Evolutionary conservation across 176 grass and related monocot genomes (phyloP).

Genomic region (Cenchrus americanus): DNA sequence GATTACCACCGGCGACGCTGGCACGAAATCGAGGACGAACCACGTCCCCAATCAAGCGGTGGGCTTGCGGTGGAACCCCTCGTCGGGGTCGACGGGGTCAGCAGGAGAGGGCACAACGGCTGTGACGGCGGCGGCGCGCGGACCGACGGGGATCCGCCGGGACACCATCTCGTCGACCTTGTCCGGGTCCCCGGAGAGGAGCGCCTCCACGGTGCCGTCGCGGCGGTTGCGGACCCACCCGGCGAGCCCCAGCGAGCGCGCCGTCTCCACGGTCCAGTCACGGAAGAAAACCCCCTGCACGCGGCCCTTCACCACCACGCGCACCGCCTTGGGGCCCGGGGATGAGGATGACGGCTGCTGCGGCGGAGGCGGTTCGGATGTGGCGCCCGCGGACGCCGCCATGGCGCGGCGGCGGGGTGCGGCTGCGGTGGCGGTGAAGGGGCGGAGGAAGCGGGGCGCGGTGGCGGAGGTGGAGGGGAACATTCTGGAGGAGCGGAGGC

Average conservation of each 20-base stretch:
- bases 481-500: constrained; percentile 28
- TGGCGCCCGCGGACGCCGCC: not conserved
- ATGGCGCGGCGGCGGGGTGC: constrained; percentile 37
- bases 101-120: constrained; percentile 57
- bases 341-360: not conserved
- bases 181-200: constrained; percentile 68
- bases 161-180: constrained; percentile 86
- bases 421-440: not conserved
- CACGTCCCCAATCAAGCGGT: constrained; percentile 50
- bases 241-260: constrained; percentile 70
- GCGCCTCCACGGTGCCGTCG: constrained; percentile 82
- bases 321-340: constrained; percentile 48
- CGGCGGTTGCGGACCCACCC: constrained; percentile 88
- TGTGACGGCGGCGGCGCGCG: constrained; percentile 62
- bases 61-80: constrained; percentile 76
- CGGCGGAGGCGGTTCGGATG: not conserved
- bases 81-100: constrained; percentile 46
- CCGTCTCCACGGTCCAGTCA: constrained; percentile 90
- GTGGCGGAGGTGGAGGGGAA: constrained; percentile 41
- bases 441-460: constrained; percentile 36
- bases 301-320: constrained; percentile 76
- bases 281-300: constrained; percentile 97
- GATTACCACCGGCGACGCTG: not conserved
- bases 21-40: not conserved
- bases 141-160: constrained; percentile 54